Percentiles rank a stretch among this genome's conserved stretches.
phyloP scores from a whole-genome alignment of 495 filamentous ascomycete species.

The Podospora pseudoanserina region DNA sequence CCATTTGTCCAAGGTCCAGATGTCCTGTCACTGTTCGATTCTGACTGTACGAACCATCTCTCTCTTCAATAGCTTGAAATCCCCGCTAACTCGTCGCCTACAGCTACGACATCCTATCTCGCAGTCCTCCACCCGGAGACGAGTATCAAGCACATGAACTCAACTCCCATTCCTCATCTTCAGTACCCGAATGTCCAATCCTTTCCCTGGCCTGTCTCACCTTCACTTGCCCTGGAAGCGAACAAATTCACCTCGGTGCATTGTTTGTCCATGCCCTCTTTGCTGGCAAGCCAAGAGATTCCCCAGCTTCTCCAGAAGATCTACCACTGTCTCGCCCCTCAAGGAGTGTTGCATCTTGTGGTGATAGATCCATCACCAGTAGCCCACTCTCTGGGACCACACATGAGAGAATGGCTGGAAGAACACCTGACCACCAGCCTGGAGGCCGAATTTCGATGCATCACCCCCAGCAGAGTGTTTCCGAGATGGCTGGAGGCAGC shows the following conservation, averaged over 20 bases:
- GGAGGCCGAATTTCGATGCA: conserved; percentile 43
- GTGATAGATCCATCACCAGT: conserved; percentile 48
- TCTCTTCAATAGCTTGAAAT: neutral
- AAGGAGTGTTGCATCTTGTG: conserved; percentile 41
- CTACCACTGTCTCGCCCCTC: conserved; percentile 35
- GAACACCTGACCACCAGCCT: conserved; percentile 45
- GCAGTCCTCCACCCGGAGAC: conserved; percentile 33
- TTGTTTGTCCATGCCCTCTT: conserved; percentile 36
- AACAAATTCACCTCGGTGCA: conserved; percentile 35
- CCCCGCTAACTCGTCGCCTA: neutral
- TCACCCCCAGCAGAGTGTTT: conserved; percentile 41
- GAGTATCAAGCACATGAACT: conserved; percentile 36
- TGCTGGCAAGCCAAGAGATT: conserved; percentile 38
- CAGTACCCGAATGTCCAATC: conserved; percentile 40
- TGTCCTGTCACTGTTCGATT: conserved; percentile 44
- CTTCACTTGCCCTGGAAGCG: conserved; percentile 32
- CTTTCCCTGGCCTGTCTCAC: conserved; percentile 30
- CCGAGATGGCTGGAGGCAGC: conserved; percentile 43
- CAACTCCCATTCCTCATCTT: conserved; percentile 31
- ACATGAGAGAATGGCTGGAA: conserved; percentile 46
- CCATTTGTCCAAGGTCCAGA: conserved; percentile 4
- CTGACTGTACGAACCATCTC: conserved; percentile 27
- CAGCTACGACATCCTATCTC: conserved; percentile 43
- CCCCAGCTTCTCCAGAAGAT: conserved; percentile 38
- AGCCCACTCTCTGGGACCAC: conserved; percentile 41